Base-by-base conservation (phyloP, 2,329 filamentous ascomycete genomes). In the Monosporascus sp. region DNA sequence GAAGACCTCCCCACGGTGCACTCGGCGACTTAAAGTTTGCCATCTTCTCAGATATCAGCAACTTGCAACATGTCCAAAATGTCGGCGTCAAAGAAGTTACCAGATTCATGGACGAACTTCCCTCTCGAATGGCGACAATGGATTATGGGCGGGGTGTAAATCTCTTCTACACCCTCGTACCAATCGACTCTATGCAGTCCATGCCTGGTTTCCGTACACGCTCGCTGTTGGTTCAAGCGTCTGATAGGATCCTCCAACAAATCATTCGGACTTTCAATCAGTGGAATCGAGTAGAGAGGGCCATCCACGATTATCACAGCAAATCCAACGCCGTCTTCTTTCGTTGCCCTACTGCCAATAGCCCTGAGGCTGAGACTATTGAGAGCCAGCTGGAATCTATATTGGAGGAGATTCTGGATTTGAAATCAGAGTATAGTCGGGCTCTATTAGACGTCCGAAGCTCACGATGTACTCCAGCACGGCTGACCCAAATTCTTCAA, bases 241-340 rank as follows among this genome's bases (percentile, higher is more conserved):
- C 37, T 26, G n/a, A 51, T n/a, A 14, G 7, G 2, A 37, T 46
- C 20, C n/a, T 37, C 26, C 31, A 26, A 26, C 50, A 51, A 37
- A 46, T 51, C 20, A 51, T 51, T 16, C 40, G 27, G 16, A n/a
- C 46, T n/a, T 51, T 51, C 46, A 43, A 51, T 19, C 19, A 51
- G 16, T 51, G 50, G 41, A 31, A 37, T 27, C n/a, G 11, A 22
- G 6, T 37, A 4, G n/a, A 51, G 20, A 47, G 27, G 11, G 6
- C 27, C n/a, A 26, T 51, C 27, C 41, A 24, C 16, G 41, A 51
- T 7, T 51, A 51, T 17, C n/a, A 24, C 31, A n/a, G 4, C 24
- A 31, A 45, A n/a, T 46, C 43, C 5, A n/a, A 47, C 1, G 14
- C 26, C 16, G 17, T 46, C 20, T 31, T 9, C 26, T n/a, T 24